Conservation (phyloP, 192 early-diverging fungal species). For the Gamsiella multidivaricata region DNA sequence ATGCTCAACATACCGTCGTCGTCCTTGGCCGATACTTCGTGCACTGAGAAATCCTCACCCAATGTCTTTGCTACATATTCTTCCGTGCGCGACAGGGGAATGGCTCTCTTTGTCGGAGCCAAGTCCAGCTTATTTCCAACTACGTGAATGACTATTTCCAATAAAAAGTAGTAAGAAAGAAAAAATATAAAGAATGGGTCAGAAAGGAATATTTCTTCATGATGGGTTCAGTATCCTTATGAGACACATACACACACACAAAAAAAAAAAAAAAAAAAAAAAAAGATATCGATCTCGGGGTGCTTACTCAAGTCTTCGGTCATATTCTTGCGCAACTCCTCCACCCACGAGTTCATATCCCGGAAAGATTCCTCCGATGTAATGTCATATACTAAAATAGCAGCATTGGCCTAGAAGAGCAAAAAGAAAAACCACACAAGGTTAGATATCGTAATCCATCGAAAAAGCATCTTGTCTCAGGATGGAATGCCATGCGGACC, state of each 20-base stretch:
- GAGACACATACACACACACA: too few relatives aligned
- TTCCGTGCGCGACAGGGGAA: slow-evolving; percentile 66
- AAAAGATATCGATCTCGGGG: neutral
- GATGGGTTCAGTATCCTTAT: too few relatives aligned
- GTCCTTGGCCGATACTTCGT: slow-evolving; percentile 79
- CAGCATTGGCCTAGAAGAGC: slow-evolving; percentile 65
- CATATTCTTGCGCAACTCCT: slow-evolving; percentile 68
- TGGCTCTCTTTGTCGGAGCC: slow-evolving; percentile 65
- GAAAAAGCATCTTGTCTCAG: neutral
- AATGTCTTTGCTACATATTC: slow-evolving; percentile 69
- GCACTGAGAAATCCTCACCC: slow-evolving; percentile 70
- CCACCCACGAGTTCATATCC: slow-evolving; percentile 77
- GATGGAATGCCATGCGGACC: neutral
- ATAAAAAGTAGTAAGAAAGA: neutral
- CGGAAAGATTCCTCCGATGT: slow-evolving; percentile 76
- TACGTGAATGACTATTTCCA: slow-evolving; percentile 68
- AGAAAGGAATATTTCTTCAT: neutral
- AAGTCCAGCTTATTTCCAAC: slow-evolving; percentile 81
- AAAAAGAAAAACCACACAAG: neutral
- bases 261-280: neutral
- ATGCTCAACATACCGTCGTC: slow-evolving; percentile 64
- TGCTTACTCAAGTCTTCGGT: slow-evolving; percentile 68
- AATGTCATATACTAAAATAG: slow-evolving; percentile 79
- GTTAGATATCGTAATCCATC: too few relatives aligned
- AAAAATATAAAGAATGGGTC: neutral